Evolutionary conservation across 2,329 filamentous ascomycete genomes (phyloP), one percentile per base, ranked within the genome.

Genomic region (Rasamsonia emersonii): DNA sequence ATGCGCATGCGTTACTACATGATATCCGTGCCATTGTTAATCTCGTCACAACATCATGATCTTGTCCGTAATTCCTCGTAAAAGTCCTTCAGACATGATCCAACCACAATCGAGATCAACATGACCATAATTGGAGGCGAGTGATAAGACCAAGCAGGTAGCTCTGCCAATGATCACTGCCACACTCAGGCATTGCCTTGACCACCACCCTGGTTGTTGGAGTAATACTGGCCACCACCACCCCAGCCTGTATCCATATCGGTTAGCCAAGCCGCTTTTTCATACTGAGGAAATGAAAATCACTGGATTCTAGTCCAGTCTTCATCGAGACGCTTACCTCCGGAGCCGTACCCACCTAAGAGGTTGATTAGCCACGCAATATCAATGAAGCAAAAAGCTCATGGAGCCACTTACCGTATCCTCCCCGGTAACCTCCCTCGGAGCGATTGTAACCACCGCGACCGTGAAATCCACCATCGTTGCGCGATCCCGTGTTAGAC

Each of bases 401-500:
- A n/a, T n/a, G n/a, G 50, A 53, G 56, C 9, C 49, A 45, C 18
- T 47, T 52, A 41, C 44, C 34, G 19, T 44, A 46, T 18, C 62
- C 58, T 29, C 54, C 55, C 39, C 67, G 41, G 27, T 49, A 44
- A 25, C 48, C 49, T 33, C 52, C 49, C 35, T 51, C 50, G 13
- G 58, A 59, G 35, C 57, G 55, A 42, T 64, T 62, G 44, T 66
- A 64, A 39, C 62, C 63, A 42, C 65, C 58, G 34, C 65, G 61
- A 31, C 59, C 60, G 33, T 59, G 56, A 49, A 55, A 61, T 39
- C 62, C 61, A 33, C 64, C 61, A 32, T 73, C 68, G 31, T 68
- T 68, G 32, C 77, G 73, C 32, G 72, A 72, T 28, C 76, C 69
- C 45, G 79, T 80, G 61, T 95, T 88, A 37, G 86, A 88, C 40